phyloP scores from a whole-genome alignment of 768 basidiomycete species.

The Suillus lakei region DNA sequence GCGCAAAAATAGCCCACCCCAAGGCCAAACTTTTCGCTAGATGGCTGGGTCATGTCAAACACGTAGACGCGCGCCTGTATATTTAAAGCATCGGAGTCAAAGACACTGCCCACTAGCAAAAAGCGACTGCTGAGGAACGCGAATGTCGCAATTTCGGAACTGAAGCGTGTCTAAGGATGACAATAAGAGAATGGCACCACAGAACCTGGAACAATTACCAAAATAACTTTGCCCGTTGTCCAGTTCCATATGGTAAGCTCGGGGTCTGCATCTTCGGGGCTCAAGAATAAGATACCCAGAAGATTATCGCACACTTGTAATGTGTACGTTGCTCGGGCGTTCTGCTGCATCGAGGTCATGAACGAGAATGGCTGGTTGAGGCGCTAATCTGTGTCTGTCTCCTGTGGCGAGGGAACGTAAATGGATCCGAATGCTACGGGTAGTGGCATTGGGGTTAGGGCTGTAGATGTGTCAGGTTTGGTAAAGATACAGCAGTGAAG shows the following conservation, averaged over 20 bases:
- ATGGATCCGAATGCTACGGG: constrained; percentile 39
- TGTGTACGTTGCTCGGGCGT: constrained; percentile 39
- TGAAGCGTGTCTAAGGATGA: constrained; percentile 27
- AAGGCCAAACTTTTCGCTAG: constrained; percentile 32
- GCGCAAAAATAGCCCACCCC: constrained; percentile 38
- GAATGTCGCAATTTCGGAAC: constrained; percentile 43
- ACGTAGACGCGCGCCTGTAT: constrained; percentile 38
- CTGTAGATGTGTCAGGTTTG: not conserved
- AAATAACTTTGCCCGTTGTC: constrained; percentile 55
- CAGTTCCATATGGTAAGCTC: constrained; percentile 70
- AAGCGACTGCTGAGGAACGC: constrained; percentile 47
- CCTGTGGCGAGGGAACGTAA: constrained; percentile 51
- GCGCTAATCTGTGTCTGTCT: constrained; percentile 48
- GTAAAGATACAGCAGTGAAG: constrained; percentile 7
- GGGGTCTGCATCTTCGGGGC: constrained; percentile 37
- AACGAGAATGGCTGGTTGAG: constrained; percentile 36
- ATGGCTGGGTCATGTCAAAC: constrained; percentile 44
- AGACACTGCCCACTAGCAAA: constrained; percentile 41
- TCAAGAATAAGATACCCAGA: constrained; percentile 53
- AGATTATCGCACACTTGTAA: constrained; percentile 62
- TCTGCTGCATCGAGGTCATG: constrained; percentile 24
- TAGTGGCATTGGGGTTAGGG: constrained; percentile 9
- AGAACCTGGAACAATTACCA: constrained; percentile 40
- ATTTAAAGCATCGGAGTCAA: constrained; percentile 25
- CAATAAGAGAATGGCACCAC: constrained; percentile 4